Conservation (phyloP, 106 monocot genomes). For the Chionographis japonica region DNA sequence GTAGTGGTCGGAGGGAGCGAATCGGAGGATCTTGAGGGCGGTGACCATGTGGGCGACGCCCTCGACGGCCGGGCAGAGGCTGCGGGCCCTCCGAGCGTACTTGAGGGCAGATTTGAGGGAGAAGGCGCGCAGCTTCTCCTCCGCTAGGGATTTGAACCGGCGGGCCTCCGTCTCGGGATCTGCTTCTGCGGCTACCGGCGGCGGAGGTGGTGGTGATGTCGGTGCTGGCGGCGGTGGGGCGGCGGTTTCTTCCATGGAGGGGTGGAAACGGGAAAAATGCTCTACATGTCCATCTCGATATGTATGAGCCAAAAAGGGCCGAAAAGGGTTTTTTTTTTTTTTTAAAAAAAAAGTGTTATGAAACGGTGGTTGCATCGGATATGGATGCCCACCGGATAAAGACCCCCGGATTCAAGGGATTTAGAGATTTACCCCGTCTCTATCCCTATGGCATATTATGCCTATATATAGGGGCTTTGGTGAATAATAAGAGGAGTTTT, state of each 20-base stretch:
- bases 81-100: conserved; percentile 61
- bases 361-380: too few species aligned
- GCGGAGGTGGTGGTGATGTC: neutral
- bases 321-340: too few species aligned
- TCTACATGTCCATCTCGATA: too few species aligned
- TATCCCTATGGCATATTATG: too few species aligned
- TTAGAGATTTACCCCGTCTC: too few species aligned
- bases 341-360: too few species aligned
- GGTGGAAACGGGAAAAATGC: neutral
- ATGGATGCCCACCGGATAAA: too few species aligned
- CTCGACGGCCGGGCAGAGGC: conserved; percentile 33
- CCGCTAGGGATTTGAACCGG: conserved; percentile 51
- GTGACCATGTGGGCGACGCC: conserved; percentile 34
- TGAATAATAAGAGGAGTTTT: too few species aligned
- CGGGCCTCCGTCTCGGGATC: conserved; percentile 28
- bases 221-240: conserved; percentile 7
- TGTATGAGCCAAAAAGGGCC: too few species aligned
- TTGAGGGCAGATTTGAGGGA: conserved; percentile 58
- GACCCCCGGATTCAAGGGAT: too few species aligned
- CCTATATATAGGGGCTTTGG: too few species aligned
- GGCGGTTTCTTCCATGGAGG: conserved; percentile 1
- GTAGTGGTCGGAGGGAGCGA: conserved; percentile 54
- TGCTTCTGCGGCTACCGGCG: neutral
- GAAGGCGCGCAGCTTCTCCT: conserved; percentile 26
- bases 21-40: conserved; percentile 52